Base-by-base conservation (phyloP, 129 eudicot species). In the Oenanthe sinensis region DNA sequence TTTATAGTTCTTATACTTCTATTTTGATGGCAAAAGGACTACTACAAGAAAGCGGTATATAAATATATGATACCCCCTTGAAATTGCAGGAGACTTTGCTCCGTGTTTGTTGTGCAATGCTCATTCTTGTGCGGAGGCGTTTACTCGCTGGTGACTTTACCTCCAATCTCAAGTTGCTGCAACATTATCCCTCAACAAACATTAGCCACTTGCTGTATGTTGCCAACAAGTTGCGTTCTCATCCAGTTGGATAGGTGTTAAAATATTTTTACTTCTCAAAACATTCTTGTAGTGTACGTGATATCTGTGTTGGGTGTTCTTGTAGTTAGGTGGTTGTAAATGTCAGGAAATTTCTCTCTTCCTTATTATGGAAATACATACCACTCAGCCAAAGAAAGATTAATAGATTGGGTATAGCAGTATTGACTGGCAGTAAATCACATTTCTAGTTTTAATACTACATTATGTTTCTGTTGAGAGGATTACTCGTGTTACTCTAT, bases 91-190 rank as follows among this genome's bases (percentile, higher is more conserved):
- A 96, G 81, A 96, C 97, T 0, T 77, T 96, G 79, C 97, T 96
- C 17, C 85, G 99, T 39, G 79, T 96, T 55, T 96, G 99, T 70
- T 96, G 99, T 81, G 99, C 99, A 6, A 96, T 96, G 99, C 82
- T 96, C 83, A 85, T 96, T 75, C 88, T 96, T 16, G 93, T 96
- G 10, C 86, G 97, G 79, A 96, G 93, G 81, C 97, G 97, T 75
- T 83, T 96, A 74, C 92, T 96, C 43, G 99, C 99, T 15, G 99
- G 99, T 70, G 99, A 96, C 83, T 96, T 96, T 67, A 96, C 99
- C 3, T 87, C 99, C n/a, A 96, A 96, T 84, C 91, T 96, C 71
- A 92, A 96, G 88, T 84, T 96, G 17, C 92, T 96, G 46, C 99
- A 96, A 84, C 85, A 88, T 77, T 96, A 96, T 85, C 99, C 99